Base-by-base conservation (phyloP, 148 eudicot species). In the Rhododendron vialii region DNA sequence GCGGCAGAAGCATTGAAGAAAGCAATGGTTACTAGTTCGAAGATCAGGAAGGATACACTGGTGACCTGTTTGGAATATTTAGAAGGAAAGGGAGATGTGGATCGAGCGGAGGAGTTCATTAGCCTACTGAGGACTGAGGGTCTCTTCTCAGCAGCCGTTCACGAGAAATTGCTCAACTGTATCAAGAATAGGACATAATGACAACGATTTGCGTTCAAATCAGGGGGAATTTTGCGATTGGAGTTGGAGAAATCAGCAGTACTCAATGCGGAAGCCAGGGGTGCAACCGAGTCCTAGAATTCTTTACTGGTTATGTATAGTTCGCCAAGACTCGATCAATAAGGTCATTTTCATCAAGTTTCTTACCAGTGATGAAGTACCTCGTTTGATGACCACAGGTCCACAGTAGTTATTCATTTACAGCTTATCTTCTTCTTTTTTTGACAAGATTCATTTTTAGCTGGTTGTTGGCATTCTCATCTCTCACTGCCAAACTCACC, bases 1-100 rank as follows among this genome's bases (percentile, higher is more conserved):
- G 92, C 90, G 43, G 88, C 88, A 9, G 89, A 88, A 76, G 86
- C 89, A 0, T 82, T 91, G 80, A 85, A 65, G 88, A 88, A 88
- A 69, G 91, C 91, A 3, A 36, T 36, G 38, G 38, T 36, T 36
- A 36, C 38, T 36, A 36, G 38, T 36, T 36, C 38, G 36, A 36
- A 36, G 38, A 36, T 36, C 38, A 3, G 38, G 38, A 2, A 36
- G 38, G 85, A 87, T 24, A 83, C 59, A 3, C 75, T 91, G 48
- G 69, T 18, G 28, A 74, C 87, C 36, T 81, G 88, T 84, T 80
- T 91, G 88, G 83, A 75, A 63, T 88, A 82, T 80, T 84, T 89
- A 84, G 87, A 89, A 83, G 83, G 84, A 14, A 28, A 84, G 36
- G 83, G 87, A 11, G 48, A 82, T 80, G 13, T 75, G 73, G 88